Conservation (phyloP, 2,329 filamentous ascomycete species). For the Ceratocystis alfenasii region DNA sequence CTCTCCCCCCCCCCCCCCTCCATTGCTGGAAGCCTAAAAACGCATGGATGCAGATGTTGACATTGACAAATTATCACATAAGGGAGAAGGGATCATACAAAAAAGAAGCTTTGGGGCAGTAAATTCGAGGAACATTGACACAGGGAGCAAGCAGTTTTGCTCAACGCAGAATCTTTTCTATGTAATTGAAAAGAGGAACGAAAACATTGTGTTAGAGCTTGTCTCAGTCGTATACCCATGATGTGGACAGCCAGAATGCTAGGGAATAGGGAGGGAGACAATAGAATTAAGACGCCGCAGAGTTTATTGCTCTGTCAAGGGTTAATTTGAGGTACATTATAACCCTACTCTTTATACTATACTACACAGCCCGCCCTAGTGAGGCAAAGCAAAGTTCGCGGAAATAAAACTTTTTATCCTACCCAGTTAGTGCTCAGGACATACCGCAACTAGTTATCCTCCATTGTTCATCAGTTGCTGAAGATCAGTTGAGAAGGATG, state of each 20-base stretch:
- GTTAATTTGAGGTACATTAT: background rate
- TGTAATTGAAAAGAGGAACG: background rate
- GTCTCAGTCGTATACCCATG: background rate
- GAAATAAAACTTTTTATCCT: no score
- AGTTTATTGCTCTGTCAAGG: background rate
- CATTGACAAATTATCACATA: background rate
- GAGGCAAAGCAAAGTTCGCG: no score
- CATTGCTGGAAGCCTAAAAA: background rate
- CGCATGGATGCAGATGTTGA: constrained; percentile 2
- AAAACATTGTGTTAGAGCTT: background rate
- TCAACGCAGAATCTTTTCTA: background rate
- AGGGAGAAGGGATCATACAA: background rate
- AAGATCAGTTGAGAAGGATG: background rate
- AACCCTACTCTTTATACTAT: background rate
- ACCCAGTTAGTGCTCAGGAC: background rate
- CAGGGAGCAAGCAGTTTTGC: background rate
- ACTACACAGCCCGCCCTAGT: no score
- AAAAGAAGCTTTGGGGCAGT: background rate
- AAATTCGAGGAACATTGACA: background rate
- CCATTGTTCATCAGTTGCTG: background rate
- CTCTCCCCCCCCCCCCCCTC: background rate
- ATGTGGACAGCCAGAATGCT: background rate
- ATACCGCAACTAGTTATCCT: background rate
- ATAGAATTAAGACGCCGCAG: background rate
- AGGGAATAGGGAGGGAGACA: background rate